Evolutionary conservation across 805 yeast species (phyloP), one percentile per base, ranked within the genome.

Genomic region (Pichia exigua): DNA sequence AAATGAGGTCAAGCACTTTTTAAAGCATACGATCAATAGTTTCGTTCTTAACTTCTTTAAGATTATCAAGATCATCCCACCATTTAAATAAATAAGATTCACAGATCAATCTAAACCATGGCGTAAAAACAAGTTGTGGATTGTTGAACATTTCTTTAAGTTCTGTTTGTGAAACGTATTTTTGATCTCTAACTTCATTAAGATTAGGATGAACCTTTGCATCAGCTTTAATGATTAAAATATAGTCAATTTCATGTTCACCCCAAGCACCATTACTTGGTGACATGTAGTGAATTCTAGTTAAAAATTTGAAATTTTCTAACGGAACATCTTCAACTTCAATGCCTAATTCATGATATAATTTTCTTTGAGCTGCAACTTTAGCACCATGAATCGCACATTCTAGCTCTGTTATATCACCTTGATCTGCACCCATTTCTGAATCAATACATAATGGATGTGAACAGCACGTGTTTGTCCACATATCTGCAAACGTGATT

Each of bases 401-500:
- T 7, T 71, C 68, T 53, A 91, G 73, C 46, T 71, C 69, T 38
- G 65, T 61, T 4, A 56, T 54, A 44, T 61, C 63, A 15, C 57
- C 56, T 20, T 44, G 45, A 39, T 67, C 67, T 42, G 72, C 63
- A 12, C 97, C 97, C 64, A 90, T 73, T 68, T 94, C 99, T 39
- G 80, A 72, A 40, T 83, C 77, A 38, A 89, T 80, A 50, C 96
- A 89, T 49, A 94, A 74, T 11, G 99, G 99, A 67, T 94, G 99
- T 1, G 98, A 91, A 68, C 99, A 94, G 71, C 99, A 94, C 2
- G 99, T 94, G 68, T 94, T 94, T 26, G 99, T 94, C 99, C 99
- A 94, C 85, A 91, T 82, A 53, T 82, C 82, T 0, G 98, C 95
- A 69, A 94, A 94, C 1, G 99, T 94, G 71, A 94, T 94, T 68